Percentiles rank a stretch among this genome's conserved stretches.
These are phyloP conservation scores for Kluyveromyces sp. DNA, from an alignment of 1,139 yeast genomes.

Conservation along the genomic window DNA sequence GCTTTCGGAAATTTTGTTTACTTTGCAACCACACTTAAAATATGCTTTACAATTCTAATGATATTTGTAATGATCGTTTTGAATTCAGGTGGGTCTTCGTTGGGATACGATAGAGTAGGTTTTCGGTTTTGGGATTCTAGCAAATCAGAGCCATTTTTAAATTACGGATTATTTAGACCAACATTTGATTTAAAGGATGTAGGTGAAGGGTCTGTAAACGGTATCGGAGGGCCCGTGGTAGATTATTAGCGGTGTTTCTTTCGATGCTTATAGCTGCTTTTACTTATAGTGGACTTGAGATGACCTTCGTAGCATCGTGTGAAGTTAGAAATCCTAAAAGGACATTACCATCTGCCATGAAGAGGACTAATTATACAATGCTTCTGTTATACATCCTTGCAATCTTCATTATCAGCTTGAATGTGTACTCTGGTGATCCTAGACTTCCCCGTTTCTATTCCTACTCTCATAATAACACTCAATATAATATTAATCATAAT, in stretches of 20 bases:
- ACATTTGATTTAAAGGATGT: constrained; percentile 49
- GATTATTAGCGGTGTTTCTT: constrained; percentile 55
- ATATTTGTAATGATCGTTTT: constrained; percentile 56
- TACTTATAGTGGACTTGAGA: constrained; percentile 74
- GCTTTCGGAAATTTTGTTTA: constrained; percentile 70
- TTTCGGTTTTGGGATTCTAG: constrained; percentile 58
- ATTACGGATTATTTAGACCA: constrained; percentile 68
- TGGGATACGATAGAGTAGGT: constrained; percentile 39
- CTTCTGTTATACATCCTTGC: constrained; percentile 58
- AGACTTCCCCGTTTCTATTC: constrained; percentile 44
- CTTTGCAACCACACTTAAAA: constrained; percentile 50
- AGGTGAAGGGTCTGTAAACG: constrained; percentile 36
- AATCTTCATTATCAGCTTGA: constrained; percentile 60
- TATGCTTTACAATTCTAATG: constrained; percentile 45
- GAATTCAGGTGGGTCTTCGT: constrained; percentile 39
- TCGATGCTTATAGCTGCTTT: constrained; percentile 60
- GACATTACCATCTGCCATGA: constrained; percentile 71
- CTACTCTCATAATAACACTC: constrained; percentile 4
- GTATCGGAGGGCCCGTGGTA: constrained; percentile 52
- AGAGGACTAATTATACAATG: constrained; percentile 63
- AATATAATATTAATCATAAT: background rate
- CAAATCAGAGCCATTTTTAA: constrained; percentile 43
- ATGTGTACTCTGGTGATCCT: constrained; percentile 69
- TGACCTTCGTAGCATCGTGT: constrained; percentile 79
- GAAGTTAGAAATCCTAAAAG: constrained; percentile 76